Evolutionary conservation across 345 rosid species (phyloP), one percentile per base, ranked within the genome.

Genomic region (Rhodamnia rubescens): DNA sequence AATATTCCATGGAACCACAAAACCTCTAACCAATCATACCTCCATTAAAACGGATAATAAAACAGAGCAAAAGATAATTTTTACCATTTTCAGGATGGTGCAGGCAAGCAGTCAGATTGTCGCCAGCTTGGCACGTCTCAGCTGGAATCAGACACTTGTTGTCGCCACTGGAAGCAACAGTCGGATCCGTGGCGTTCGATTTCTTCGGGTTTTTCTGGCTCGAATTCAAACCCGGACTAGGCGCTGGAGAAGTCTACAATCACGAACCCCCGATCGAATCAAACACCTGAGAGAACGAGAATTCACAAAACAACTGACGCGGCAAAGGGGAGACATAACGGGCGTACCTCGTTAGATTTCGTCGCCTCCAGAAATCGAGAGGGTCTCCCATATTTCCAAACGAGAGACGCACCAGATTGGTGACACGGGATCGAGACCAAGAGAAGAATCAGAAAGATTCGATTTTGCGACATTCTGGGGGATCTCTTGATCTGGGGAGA

Each of bases 21-120:
- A 82, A 82, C 58, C 42, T 51, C 44, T 52, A 10, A 52, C 57
- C 36, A 9, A 32, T 51, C 84, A 27, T 29, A 27, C 24, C 58
- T 51, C 54, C 80, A 69, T 69, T 11, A 36, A 69, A 69, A 69
- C 42, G 12, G 26, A 74, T 1, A 16, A 44, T 18, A 69, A 36
- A 69, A 36, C 42, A 12, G 16, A 74, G 36, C 26, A 78, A 75
- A 29, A 7, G 24, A 74, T 20, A 36, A 22, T 44, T 8, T n/a
- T 53, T 44, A 85, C 86, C 83, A 29, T 54, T 78, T 36, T 32
- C 54, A 55, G 83, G 29, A 85, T 55, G 57, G 42, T 52, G 59
- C 86, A 85, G 29, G 83, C 86, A 85, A 36, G 83, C 82, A 54
- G 40, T 75, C 53, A 85, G 81, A 51, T 78, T 57, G 8, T 85